Evolutionary conservation across 192 early-diverging fungal species (phyloP).

Genomic region (Geranomyces michiganensis): DNA sequence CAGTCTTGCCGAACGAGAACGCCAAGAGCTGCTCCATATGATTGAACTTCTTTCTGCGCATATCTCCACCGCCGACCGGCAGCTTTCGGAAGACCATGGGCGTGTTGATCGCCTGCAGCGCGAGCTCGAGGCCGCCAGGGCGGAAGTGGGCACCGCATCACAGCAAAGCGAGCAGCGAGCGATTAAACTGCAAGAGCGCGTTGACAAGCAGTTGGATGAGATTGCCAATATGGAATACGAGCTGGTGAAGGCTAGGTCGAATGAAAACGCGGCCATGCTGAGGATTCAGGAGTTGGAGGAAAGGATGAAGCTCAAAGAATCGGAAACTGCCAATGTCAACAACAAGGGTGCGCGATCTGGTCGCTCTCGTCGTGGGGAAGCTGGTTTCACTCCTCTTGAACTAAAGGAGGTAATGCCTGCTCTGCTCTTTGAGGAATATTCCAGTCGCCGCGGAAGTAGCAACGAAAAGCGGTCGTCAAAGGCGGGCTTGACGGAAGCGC

Average conservation of each 20-base stretch:
- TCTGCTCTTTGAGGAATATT: constrained; percentile 20
- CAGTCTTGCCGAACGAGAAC: constrained; percentile 22
- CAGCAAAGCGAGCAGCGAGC: not conserved
- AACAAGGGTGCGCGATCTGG: not conserved
- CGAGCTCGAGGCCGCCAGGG: not conserved
- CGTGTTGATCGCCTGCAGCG: constrained; percentile 15
- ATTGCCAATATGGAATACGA: constrained; percentile 35
- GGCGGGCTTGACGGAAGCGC: not conserved
- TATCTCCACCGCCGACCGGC: constrained; percentile 24
- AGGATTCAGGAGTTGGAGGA: constrained; percentile 18
- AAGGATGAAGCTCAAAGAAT: not conserved
- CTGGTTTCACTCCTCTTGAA: constrained; percentile 12
- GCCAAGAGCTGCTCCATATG: constrained; percentile 30
- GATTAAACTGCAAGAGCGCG: constrained; percentile 4
- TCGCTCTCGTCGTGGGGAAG: not conserved
- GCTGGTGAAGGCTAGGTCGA: constrained; percentile 17
- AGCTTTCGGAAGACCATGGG: constrained; percentile 15
- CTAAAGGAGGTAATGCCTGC: constrained; percentile 19
- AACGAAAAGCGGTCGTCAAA: not conserved
- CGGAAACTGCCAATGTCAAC: not conserved
- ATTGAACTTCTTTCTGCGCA: constrained; percentile 29
- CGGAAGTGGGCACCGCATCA: too few relatives aligned
- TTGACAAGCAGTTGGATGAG: constrained; percentile 28
- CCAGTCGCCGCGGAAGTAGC: not conserved
- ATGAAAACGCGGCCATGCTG: constrained; percentile 14